Percentiles rank a stretch among this genome's conserved stretches.
These are phyloP conservation scores for Steccherinum ochraceum DNA, from an alignment of 768 basidiomycete species.

Conservation along the genomic window DNA sequence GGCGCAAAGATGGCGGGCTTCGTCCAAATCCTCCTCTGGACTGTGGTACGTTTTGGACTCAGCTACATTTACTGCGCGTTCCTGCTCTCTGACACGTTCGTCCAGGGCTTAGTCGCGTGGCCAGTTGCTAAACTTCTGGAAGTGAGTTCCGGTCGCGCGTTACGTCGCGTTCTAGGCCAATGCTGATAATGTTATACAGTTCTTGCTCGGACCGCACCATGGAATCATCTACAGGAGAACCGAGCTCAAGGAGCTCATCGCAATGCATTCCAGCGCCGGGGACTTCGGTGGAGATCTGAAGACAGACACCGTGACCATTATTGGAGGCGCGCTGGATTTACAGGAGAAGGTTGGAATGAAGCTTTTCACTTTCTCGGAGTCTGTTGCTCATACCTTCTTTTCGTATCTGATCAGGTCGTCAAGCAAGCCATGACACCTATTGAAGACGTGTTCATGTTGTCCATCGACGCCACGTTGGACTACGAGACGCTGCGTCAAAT, in stretches of 20 bases:
- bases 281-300: slow-evolving; percentile 82
- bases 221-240: slow-evolving; percentile 86
- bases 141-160: background rate
- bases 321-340: slow-evolving; percentile 82
- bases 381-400: background rate
- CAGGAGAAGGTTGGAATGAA: slow-evolving; percentile 58
- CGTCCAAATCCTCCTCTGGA: slow-evolving; percentile 61
- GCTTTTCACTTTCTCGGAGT: slow-evolving; percentile 28
- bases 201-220: slow-evolving; percentile 74
- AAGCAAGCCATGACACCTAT: slow-evolving; percentile 75
- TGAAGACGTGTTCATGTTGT: slow-evolving; percentile 78
- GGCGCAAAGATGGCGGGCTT: slow-evolving; percentile 82
- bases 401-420: slow-evolving; percentile 10
- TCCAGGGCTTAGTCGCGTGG: slow-evolving; percentile 70
- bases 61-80: background rate
- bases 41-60: slow-evolving; percentile 37
- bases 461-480: slow-evolving; percentile 77
- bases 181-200: slow-evolving; percentile 33
- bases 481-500: slow-evolving; percentile 74
- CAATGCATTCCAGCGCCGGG: slow-evolving; percentile 71
- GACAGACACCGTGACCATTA: slow-evolving; percentile 82
- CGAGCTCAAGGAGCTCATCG: slow-evolving; percentile 84
- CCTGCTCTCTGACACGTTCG: background rate
- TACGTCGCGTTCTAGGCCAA: background rate
- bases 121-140: slow-evolving; percentile 74